phyloP scores from a whole-genome alignment of 768 basidiomycete genomes.

The Tylopilus cervinicoccineus region DNA sequence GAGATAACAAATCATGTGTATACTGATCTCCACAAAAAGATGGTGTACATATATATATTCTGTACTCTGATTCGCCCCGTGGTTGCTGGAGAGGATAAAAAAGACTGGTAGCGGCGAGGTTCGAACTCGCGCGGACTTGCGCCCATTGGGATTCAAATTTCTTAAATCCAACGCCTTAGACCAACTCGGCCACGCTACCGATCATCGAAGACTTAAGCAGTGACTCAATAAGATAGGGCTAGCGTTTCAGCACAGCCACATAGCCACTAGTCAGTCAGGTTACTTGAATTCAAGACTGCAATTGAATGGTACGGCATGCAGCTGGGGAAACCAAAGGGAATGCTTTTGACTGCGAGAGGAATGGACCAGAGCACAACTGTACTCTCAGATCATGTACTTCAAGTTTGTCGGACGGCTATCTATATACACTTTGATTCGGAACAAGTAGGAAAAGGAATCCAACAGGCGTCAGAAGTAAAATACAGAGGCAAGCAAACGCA shows the following conservation, averaged over 20 bases:
- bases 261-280: no score
- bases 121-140: slow-evolving; percentile 86
- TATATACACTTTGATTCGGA: slow-evolving; percentile 20
- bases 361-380: no score
- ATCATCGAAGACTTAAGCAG: slow-evolving; percentile 10
- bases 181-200: slow-evolving; percentile 81
- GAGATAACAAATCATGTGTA: no score
- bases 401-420: slow-evolving; percentile 11
- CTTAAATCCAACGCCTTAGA: slow-evolving; percentile 94
- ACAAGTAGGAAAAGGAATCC: slow-evolving; percentile 3
- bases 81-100: no score
- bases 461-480: slow-evolving; percentile 19
- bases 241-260: background rate
- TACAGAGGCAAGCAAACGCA: slow-evolving; percentile 27
- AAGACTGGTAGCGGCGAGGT: slow-evolving; percentile 75
- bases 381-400: background rate
- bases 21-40: no score
- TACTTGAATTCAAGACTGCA: no score
- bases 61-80: no score
- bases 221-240: background rate
- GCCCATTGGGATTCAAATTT: slow-evolving; percentile 74
- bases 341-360: no score
- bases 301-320: no score
- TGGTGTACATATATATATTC: no score
- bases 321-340: no score